phyloP scores from a whole-genome alignment of 176 grass and related monocot genomes.

The Zea luxurians region DNA sequence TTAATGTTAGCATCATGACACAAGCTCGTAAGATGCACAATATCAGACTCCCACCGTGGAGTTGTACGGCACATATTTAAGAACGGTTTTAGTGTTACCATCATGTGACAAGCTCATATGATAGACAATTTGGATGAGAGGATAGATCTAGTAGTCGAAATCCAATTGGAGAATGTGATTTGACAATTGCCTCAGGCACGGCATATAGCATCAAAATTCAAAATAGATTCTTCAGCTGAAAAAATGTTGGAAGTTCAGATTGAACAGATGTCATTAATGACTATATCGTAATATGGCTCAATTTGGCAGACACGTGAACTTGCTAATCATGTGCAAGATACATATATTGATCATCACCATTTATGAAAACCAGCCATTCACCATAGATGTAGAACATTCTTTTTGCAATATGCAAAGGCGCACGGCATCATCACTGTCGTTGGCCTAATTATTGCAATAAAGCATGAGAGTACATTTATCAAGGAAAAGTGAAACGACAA shows the following conservation, averaged over 20 bases:
- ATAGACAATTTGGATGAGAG: too few relatives aligned
- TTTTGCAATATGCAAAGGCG: background rate
- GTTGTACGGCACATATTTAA: too few relatives aligned
- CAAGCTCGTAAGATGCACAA: too few relatives aligned
- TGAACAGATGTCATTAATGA: background rate
- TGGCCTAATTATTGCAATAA: slow-evolving; percentile 41
- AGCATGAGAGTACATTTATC: slow-evolving; percentile 8
- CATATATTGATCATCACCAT: slow-evolving; percentile 6
- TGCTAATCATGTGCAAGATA: background rate
- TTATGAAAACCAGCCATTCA: slow-evolving; percentile 2
- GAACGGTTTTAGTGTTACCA: too few relatives aligned
- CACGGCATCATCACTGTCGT: background rate
- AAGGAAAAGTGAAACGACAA: slow-evolving; percentile 16
- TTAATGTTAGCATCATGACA: too few relatives aligned
- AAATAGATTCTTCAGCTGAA: background rate
- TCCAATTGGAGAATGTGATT: too few relatives aligned
- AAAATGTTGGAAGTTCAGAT: background rate
- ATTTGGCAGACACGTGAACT: background rate
- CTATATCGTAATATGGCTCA: background rate
- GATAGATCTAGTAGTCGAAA: too few relatives aligned
- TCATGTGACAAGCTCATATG: too few relatives aligned
- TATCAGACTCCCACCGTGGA: too few relatives aligned
- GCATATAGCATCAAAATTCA: background rate
- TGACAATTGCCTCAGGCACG: too few relatives aligned
- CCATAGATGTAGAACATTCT: background rate